Evolutionary conservation across 345 rosid species (phyloP), one percentile per base, ranked within the genome.

Genomic region (Litchi chinensis): DNA sequence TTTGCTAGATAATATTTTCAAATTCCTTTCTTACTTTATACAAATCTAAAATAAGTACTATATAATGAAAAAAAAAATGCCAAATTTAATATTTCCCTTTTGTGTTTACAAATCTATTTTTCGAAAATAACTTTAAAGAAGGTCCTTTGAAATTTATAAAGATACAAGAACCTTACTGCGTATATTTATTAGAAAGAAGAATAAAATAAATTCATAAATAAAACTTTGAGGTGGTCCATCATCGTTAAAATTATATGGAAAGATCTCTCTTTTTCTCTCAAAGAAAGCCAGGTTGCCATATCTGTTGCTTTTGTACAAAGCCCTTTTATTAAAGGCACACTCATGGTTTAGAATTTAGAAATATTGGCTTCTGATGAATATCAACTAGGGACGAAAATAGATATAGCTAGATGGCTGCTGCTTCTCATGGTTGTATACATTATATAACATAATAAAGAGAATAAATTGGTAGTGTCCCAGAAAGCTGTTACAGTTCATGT

Each of bases 231-330:
- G 75, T 62, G 76, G 75, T 65, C 84, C 73, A 76, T 40, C 8
- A 22, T 6, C n/a, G 68, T 65, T 44, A 18, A 2, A 68, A 79
- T 56, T 43, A n/a, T 21, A 71, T 19, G 5, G 57, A 52, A 11
- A 39, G 11, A 32, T 18, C 1, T 70, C 3, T 43, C 24, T 50
- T 41, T 40, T 24, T 69, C 41, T 67, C 59, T 60, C 70, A 21
- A 18, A 76, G 16, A 66, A 73, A 68, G 64, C 63, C 69, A 82
- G 77, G 76, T 60, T 57, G 80, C 79, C 78, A 26, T 82, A 77
- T 68, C 79, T 68, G 32, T 82, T 85, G 84, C 88, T 80, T 82
- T 82, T 68, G 39, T 70, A 64, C 73, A 65, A 80, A 80, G 77
- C 32, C 76, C 76, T 80, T 37, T 52, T 43, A 59, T 59, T n/a